Conservation (phyloP, 1,284 basidiomycete genomes). For the Cystodermella granulosa region DNA sequence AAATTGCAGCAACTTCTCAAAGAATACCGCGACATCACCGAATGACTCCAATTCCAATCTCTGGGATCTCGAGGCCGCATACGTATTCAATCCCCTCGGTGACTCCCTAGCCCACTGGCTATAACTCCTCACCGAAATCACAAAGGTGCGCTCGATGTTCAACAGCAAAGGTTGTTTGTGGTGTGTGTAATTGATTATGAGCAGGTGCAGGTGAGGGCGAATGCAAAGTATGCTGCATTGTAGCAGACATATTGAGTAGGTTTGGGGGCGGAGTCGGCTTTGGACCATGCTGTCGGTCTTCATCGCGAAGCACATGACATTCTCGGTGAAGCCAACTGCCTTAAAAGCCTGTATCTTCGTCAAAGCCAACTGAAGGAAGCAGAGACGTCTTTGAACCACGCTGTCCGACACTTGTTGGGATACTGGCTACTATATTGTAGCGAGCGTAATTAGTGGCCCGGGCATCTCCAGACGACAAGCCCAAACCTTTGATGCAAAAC, state of each 20-base stretch:
- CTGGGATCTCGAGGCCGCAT: slow-evolving; percentile 97
- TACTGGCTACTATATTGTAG: too few relatives aligned
- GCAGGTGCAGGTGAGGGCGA: slow-evolving; percentile 94
- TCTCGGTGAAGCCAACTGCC: too few relatives aligned
- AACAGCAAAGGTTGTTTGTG: slow-evolving; percentile 89
- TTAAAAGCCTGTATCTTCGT: too few relatives aligned
- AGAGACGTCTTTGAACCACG: too few relatives aligned
- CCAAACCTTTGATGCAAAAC: too few relatives aligned
- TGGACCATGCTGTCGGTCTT: too few relatives aligned
- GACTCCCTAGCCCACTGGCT: slow-evolving; percentile 93
- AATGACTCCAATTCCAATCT: slow-evolving; percentile 99
- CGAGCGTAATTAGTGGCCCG: too few relatives aligned
- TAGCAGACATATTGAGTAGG: slow-evolving; percentile 86
- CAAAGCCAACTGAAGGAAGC: too few relatives aligned
- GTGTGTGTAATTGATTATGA: slow-evolving; percentile 96
- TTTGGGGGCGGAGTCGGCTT: too few relatives aligned
- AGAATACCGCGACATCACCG: slow-evolving; percentile 85
- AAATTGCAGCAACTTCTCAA: slow-evolving; percentile 85
- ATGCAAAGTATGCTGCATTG: slow-evolving; percentile 98
- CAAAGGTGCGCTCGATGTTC: slow-evolving; percentile 91
- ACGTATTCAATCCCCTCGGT: slow-evolving; percentile 90
- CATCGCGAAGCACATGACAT: too few relatives aligned
- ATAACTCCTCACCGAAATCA: slow-evolving; percentile 91
- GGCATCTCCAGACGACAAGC: too few relatives aligned
- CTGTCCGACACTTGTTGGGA: too few relatives aligned